Base-by-base conservation (phyloP, 768 basidiomycete species). In the Antrodiella citrinella region DNA sequence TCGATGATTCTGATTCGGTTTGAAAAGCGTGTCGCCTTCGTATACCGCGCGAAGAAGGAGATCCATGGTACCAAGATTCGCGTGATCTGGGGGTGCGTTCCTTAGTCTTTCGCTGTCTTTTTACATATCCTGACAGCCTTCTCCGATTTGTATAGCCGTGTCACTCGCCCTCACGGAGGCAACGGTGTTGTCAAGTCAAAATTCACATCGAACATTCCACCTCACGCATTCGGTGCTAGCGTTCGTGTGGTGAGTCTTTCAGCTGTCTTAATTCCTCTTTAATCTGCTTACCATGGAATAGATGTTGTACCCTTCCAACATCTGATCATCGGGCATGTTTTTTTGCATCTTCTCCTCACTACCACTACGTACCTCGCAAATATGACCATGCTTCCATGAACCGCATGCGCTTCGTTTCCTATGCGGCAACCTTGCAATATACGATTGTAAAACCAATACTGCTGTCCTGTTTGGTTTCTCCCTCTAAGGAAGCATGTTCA, bases 101-200 rank as follows among this genome's bases (percentile, higher is more conserved):
- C n/a, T 24, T 48, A 21, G 39, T 41, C 38, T 12, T 18, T 19
- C 23, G 18, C 35, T 38, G 40, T 50, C 38, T 21, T 41, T 25
- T 25, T 54, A n/a, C n/a, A n/a, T n/a, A n/a, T n/a, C n/a, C 47
- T 45, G 4, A 45, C 48, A 19, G 2, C 18, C 20, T 11, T 25
- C 1, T 25, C 23, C 15, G 7, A 15, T 15, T 48, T 35, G 21
- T 35, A 21, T 40, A 91, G 91, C 64, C 91, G 92, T 61, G 82
- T 95, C 56, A 92, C 92, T 54, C 86, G 93, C 64, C 80, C 92
- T 59, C 93, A 97, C 70, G 94, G 96, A 59, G 86, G 82, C 70
- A 88, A 84, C 57, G 95, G 95, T 65, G 91, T 93, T 61, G 94
- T 97, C 61, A 93, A 94, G 73, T 84, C 90, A 72, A 96, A 96